Percentiles rank a stretch among this genome's conserved stretches.
Conservation (phyloP, 2,329 filamentous ascomycete species). For the Trichoderma brevicompactum region DNA sequence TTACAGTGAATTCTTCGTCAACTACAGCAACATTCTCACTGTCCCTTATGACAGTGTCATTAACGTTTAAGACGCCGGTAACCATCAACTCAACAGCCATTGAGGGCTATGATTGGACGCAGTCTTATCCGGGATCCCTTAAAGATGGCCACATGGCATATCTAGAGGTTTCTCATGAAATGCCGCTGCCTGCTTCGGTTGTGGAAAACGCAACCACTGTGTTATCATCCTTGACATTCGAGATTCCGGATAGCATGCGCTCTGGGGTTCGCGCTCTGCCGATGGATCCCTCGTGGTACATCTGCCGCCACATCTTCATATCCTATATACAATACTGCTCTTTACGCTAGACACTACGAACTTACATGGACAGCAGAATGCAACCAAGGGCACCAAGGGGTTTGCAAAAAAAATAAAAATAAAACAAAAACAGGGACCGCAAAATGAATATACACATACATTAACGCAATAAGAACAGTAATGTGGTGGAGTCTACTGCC, state of each 20-base stretch:
- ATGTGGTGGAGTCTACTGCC: no score
- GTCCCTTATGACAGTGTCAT: not conserved
- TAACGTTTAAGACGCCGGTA: not conserved
- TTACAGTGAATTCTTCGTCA: not conserved
- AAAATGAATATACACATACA: no score
- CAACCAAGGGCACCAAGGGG: no score
- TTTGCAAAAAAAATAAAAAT: no score
- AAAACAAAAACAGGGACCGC: no score
- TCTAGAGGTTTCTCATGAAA: not conserved
- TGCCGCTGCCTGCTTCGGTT: not conserved
- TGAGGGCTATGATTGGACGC: not conserved
- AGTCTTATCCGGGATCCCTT: not conserved
- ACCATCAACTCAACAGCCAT: not conserved
- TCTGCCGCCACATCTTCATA: conserved; percentile 9
- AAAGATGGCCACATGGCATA: not conserved
- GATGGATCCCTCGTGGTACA: conserved; percentile 11
- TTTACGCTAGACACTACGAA: no score
- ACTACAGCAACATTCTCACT: not conserved
- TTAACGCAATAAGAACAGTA: no score
- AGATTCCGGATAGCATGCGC: not conserved
- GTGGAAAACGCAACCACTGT: not conserved
- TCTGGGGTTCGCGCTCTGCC: not conserved
- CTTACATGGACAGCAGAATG: no score
- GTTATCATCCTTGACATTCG: not conserved
- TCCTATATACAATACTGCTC: no score